Base-by-base conservation (phyloP, 164 flowering plant genomes). In the Warburgia ugandensis region DNA sequence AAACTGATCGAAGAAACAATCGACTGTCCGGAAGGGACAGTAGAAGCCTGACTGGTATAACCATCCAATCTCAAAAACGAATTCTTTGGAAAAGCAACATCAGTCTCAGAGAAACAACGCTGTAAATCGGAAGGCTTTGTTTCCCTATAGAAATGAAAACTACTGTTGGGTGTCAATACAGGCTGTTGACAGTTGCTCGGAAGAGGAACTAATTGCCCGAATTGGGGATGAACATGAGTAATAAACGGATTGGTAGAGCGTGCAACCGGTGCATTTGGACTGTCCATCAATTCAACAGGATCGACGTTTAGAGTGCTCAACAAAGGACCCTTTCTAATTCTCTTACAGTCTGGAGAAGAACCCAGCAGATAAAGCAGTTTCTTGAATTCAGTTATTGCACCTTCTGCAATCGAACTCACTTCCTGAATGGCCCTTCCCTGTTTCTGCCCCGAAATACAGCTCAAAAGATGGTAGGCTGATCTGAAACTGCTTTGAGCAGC, bases 271-370 rank as follows among this genome's bases (percentile, higher is more conserved):
- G 39, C 29, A 28, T 41, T 46, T 19, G 23, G 22, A n/a, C 26
- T 46, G n/a, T 61, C 75, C 58, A 65, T 39, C 31, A 68, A 64
- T 56, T 64, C 66, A 2, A 38, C 22, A 10, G 65, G 67, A 31
- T 51, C 40, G 35, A 71, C 29, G 31, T 50, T n/a, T 5, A 16
- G 21, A 48, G 52, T 29, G 30, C 55, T 52, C 13, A 56, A 62
- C 51, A 67, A 16, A 14, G 76, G 72, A 37, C 76, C 76, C 45
- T 55, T 60, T 31, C 56, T 64, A 48, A 71, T 68, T 32, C 72
- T 64, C 44, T 64, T 71, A 30, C 29, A 21, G 22, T 55, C 5
- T 27, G 25, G 45, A 13, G 13, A n/a, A 1, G 65, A 46, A 54
- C 41, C 67, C 14, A 71, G 72, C 6, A 68, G 61, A 8, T 49